Percentiles rank a stretch among this genome's conserved stretches.
Evolutionary conservation across 2,329 filamentous ascomycete genomes (phyloP).

Genomic region (Tolypocladium ophioglossoides): DNA sequence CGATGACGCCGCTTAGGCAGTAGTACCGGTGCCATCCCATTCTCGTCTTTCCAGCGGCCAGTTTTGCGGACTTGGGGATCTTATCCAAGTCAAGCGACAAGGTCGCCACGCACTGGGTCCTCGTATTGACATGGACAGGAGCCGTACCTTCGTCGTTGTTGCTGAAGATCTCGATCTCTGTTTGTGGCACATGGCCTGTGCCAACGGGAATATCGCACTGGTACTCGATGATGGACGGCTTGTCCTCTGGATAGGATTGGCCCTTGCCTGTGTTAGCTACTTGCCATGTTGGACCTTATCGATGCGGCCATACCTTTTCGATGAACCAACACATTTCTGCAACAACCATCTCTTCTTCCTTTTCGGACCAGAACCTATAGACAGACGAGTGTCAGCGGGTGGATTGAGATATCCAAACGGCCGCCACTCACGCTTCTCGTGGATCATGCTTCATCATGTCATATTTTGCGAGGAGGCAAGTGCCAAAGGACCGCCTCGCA

Average conservation of each 20-base stretch:
- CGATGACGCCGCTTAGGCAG: constrained; percentile 24
- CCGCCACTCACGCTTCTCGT: constrained; percentile 21
- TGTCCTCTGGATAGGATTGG: constrained; percentile 25
- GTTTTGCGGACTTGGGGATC: constrained; percentile 20
- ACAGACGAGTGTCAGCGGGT: constrained; percentile 5
- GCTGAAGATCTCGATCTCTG: constrained; percentile 26
- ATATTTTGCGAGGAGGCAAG: constrained; percentile 23
- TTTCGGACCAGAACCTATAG: constrained; percentile 25
- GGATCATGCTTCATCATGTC: constrained; percentile 24
- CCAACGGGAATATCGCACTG: constrained; percentile 27
- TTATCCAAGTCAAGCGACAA: constrained; percentile 24
- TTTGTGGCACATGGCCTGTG: constrained; percentile 22
- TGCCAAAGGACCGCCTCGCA: constrained; percentile 25
- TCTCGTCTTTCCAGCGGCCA: constrained; percentile 17
- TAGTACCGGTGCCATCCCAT: constrained; percentile 27
- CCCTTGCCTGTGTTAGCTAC: constrained; percentile 13
- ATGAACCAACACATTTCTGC: constrained; percentile 30
- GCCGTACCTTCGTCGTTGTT: constrained; percentile 19
- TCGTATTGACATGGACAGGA: constrained; percentile 18
- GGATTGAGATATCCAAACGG: no score
- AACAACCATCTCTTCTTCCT: constrained; percentile 24
- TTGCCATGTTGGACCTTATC: background rate
- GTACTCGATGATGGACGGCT: constrained; percentile 24
- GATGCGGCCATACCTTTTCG: constrained; percentile 18
- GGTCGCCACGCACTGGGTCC: constrained; percentile 20